Evolutionary conservation across 2,329 filamentous ascomycete genomes (phyloP).

Genomic region (Microdochium nivale): DNA sequence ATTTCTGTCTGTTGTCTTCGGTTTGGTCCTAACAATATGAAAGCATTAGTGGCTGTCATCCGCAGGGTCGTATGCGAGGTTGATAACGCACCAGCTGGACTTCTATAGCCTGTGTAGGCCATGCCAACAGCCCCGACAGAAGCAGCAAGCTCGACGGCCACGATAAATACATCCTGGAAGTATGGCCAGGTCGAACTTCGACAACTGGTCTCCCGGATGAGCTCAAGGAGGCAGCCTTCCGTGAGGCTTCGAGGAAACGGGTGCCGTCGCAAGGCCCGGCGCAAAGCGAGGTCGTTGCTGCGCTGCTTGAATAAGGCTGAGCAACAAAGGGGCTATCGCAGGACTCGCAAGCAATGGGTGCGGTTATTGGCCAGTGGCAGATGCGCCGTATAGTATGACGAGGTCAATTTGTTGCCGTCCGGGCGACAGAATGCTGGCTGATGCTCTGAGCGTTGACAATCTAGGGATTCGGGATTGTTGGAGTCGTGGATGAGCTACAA

Average conservation of each 20-base stretch:
- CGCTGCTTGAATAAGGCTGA: background rate
- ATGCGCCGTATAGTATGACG: background rate
- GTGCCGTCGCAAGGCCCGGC: background rate
- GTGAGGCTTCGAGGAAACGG: background rate
- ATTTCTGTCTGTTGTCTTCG: slow-evolving; percentile 71
- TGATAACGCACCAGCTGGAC: slow-evolving; percentile 41
- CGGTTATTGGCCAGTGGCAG: background rate
- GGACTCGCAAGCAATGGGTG: background rate
- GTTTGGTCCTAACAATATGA: slow-evolving; percentile 56
- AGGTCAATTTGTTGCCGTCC: background rate
- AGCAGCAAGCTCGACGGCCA: slow-evolving; percentile 31
- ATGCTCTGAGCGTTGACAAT: background rate
- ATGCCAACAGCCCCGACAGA: slow-evolving; percentile 17
- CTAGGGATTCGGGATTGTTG: background rate
- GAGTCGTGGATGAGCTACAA: background rate
- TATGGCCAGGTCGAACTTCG: background rate
- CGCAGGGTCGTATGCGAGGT: slow-evolving; percentile 1
- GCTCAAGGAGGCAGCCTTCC: background rate
- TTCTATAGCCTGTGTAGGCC: slow-evolving; percentile 29
- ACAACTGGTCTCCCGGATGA: background rate
- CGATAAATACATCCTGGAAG: background rate
- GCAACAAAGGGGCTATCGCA: background rate
- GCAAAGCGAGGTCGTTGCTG: background rate
- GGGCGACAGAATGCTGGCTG: background rate
- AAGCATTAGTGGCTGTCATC: slow-evolving; percentile 6